Conservation (phyloP, 202 grass and related monocot genomes). For the Carex arenaria region DNA sequence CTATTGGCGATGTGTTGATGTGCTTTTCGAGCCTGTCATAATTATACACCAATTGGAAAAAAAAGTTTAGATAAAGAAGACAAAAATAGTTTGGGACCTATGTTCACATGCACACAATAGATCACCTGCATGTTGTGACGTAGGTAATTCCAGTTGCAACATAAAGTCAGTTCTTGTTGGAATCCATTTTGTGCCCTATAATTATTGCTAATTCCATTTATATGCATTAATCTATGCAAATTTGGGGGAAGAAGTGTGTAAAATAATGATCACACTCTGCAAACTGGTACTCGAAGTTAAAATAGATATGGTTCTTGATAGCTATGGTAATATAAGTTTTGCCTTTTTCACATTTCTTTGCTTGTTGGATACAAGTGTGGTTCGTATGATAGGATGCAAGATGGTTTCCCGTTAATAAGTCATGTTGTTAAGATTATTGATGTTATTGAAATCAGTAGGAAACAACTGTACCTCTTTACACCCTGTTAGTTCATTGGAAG, state of each 20-base stretch:
- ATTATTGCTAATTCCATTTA: not conserved
- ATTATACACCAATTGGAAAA: not conserved
- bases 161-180: not conserved
- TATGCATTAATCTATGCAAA: not conserved
- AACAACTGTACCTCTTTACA: not conserved
- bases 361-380: not conserved
- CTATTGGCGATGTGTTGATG: not conserved
- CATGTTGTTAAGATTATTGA: not conserved
- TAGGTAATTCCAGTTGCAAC: not conserved
- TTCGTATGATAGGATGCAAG: constrained; percentile 3
- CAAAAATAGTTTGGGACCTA: not conserved
- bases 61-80: not conserved
- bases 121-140: not conserved
- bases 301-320: not conserved
- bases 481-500: not conserved
- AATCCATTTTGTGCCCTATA: not conserved
- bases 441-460: not conserved
- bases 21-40: not conserved
- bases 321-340: not conserved
- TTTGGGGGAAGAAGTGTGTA: not conserved
- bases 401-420: not conserved
- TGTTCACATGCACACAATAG: not conserved
- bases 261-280: not conserved
- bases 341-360: not conserved
- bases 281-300: not conserved